Conservation (phyloP, 352 stramenopile genomes). For the Globisporangium yorkense region DNA sequence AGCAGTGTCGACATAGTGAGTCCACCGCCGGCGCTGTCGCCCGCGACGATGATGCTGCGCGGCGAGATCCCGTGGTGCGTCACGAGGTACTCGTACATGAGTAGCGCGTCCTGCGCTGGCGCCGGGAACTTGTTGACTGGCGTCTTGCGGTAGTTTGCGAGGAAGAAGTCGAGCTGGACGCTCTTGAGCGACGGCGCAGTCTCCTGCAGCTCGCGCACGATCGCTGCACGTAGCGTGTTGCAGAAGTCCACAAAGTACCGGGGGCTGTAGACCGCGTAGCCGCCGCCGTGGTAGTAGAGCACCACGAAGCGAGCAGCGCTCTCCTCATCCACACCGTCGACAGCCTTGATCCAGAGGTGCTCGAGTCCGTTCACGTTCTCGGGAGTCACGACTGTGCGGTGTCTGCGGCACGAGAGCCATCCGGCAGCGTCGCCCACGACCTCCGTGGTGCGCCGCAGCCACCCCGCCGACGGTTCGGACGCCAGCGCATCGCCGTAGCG, state of each 20-base stretch:
- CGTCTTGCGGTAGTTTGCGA: constrained; percentile 21
- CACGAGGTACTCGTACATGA: constrained; percentile 17
- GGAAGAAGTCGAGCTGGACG: constrained; percentile 14
- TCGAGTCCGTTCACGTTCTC: constrained; percentile 19
- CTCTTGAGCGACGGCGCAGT: background rate
- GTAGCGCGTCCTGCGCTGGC: constrained; percentile 10
- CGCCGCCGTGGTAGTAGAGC: constrained; percentile 16
- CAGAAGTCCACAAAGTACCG: constrained; percentile 13
- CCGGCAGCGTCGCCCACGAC: constrained; percentile 16
- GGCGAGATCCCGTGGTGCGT: constrained; percentile 8
- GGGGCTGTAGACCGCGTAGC: constrained; percentile 14
- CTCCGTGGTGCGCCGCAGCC: constrained; percentile 16
- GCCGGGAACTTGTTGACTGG: constrained; percentile 11
- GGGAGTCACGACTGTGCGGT: constrained; percentile 15
- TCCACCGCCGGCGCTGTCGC: constrained; percentile 13
- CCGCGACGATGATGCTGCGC: constrained; percentile 10
- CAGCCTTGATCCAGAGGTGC: constrained; percentile 14
- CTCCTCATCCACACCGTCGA: background rate
- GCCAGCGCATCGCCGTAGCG: constrained; percentile 19
- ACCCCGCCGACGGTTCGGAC: constrained; percentile 2
- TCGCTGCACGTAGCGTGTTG: constrained; percentile 8
- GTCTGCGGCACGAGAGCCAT: constrained; percentile 17
- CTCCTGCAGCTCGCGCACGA: constrained; percentile 2
- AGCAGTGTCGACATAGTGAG: constrained; percentile 13
- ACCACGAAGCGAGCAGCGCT: constrained; percentile 6